Base-by-base conservation (phyloP, 2,329 filamentous ascomycete species). In the Chrysoporthe deuterocubensis region DNA sequence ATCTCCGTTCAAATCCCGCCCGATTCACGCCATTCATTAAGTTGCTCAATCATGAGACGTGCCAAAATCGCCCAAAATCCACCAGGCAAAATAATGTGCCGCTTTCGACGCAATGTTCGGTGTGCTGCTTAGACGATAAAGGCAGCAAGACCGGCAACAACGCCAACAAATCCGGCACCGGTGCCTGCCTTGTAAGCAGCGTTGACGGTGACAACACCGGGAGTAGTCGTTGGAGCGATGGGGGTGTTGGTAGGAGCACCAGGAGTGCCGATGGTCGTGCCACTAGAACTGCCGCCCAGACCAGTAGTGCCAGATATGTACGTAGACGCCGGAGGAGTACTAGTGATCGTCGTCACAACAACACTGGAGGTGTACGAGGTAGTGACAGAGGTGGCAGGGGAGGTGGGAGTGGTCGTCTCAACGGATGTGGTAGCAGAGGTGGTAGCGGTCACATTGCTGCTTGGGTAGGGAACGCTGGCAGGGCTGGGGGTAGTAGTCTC, bases 131-230 rank as follows among this genome's bases (percentile, higher is more conserved):
- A 82, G 68, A 82, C 70, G 66, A 78, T 72, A 52, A 83, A 64
- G 32, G 77, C 79, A 62, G 76, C 79, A 48, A 81, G 67, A 67
- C 78, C 81, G 54, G 76, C 81, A 43, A 81, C 66, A 59, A 80
- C 50, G 46, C 69, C 71, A 54, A 82, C 73, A 65, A 78, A 78
- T 37, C 78, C 79, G 34, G 79, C 63, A 64, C 77, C 78, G 40
- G 77, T 72, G 48, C 74, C 75, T 44, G 75, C 69, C 72, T 77
- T 79, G 67, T 74, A 76, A 59, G 78, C 81, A 32, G 75, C 81
- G 50, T 76, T 81, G 48, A 77, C 77, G 32, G 80, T 72, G 59
- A 75, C 71, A 2, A 73, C 67, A 56, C 76, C 68, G 18, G 72
- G 67, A 26, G 69, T 72, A 50, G 68, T 71, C 26, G 73, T 76